Conservation (phyloP, 805 yeast species). For the Spencermartinsiella europaea region DNA sequence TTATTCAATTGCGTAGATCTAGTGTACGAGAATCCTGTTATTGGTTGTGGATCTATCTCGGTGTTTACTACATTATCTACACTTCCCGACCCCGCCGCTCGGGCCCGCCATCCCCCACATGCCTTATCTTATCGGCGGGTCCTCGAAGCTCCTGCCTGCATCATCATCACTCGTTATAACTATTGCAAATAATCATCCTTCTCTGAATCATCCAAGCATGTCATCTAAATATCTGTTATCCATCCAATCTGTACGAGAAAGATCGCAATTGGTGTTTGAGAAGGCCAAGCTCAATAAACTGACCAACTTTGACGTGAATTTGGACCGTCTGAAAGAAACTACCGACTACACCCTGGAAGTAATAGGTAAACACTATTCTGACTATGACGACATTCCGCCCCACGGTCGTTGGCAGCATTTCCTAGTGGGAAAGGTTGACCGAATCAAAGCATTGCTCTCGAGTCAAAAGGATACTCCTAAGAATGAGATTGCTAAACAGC, state of each 20-base stretch:
- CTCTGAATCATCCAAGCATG: not conserved
- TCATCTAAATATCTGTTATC: slow-evolving; percentile 36
- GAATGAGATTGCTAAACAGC: slow-evolving; percentile 46
- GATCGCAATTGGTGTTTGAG: slow-evolving; percentile 40
- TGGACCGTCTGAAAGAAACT: slow-evolving; percentile 37
- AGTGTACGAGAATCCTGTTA: too few relatives aligned
- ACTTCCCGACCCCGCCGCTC: too few relatives aligned
- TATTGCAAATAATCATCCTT: too few relatives aligned
- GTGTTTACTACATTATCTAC: too few relatives aligned
- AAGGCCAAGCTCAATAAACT: slow-evolving; percentile 36
- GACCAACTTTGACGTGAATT: slow-evolving; percentile 43
- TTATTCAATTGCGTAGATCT: too few relatives aligned
- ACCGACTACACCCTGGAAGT: slow-evolving; percentile 44
- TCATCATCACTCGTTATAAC: too few relatives aligned
- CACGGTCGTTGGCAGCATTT: slow-evolving; percentile 68
- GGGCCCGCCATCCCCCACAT: slow-evolving; percentile 1
- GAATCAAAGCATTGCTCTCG: slow-evolving; percentile 42
- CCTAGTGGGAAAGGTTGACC: slow-evolving; percentile 43
- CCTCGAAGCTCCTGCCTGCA: too few relatives aligned
- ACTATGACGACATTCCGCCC: slow-evolving; percentile 48
- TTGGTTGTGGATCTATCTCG: too few relatives aligned
- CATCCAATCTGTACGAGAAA: slow-evolving; percentile 53
- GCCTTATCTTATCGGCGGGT: slow-evolving; percentile 1
- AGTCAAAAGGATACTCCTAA: slow-evolving; percentile 34
- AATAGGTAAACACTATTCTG: slow-evolving; percentile 41